Evolutionary conservation across 2,329 filamentous ascomycete genomes (phyloP), one percentile per base, ranked within the genome.

Genomic region (Mariannaea elegans): DNA sequence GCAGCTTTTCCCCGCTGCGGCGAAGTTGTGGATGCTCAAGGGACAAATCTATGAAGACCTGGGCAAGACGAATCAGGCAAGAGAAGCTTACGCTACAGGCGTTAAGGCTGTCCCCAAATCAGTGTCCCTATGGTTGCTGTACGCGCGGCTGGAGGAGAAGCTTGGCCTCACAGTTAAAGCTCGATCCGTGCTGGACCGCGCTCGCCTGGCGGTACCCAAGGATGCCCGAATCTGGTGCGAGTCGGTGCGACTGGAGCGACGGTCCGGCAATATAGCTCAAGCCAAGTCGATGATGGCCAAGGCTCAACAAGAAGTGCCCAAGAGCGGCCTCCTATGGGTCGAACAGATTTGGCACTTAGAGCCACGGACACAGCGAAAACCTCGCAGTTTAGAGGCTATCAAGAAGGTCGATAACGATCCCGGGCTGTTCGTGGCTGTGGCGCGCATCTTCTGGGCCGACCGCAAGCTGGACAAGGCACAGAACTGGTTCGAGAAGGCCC

Each of bases 11-110:
- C 94, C 95, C 1, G 86, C 88, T 42, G 87, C 90, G 12, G 85
- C 92, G 51, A 98, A 98, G 78, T 84, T 99, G 21, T 97, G 94
- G 90, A 97, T 98, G 91, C 92, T 97, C 81, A 99, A 99, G 78
- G 95, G 96, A 0, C 95, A 99, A 74, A 95, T 98, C 63, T 99
- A 99, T 81, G 91, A 97, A 72, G 85, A 89, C 41, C 84, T 93
- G 45, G 89, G 86, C 68, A 93, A 93, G 78, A 80, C 90, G 13
- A 89, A 90, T 0, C 91, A 95, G 76, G 95, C 95, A 3, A 88
- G 95, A 45, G 93, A 98, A 75, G 93, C 94, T 0, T 98, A 95
- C 77, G 87, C 87, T 59, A 90, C 92, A 4, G 95, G 95, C 32
- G 96, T 94, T 38, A 91, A 95, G 71, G 92, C 92, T 0, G 94